Evolutionary conservation across 2,329 filamentous ascomycete species (phyloP).

Genomic region (Rhexocercosporidium sp.): DNA sequence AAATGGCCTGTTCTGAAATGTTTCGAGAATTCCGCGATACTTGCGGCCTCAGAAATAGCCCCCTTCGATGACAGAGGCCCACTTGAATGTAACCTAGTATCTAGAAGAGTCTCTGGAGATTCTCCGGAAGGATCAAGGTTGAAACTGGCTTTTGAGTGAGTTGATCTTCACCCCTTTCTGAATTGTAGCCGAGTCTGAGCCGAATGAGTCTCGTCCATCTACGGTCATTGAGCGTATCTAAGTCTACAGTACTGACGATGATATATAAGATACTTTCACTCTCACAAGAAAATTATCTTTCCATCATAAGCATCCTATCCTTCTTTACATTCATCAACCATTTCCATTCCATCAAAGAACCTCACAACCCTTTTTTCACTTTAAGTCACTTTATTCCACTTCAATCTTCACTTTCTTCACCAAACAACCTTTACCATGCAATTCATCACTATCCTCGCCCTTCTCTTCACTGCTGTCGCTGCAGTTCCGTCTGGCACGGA

Average conservation of each 20-base stretch:
- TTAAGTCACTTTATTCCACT: not conserved
- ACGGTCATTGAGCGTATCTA: not conserved
- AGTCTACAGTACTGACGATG: not conserved
- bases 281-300: not conserved
- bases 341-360: not conserved
- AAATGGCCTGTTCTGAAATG: not conserved
- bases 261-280: not conserved
- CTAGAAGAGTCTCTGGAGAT: not conserved
- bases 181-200: not conserved
- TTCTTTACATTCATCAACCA: not conserved
- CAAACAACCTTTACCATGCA: conserved; percentile 9
- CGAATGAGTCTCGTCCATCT: not conserved
- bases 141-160: not conserved
- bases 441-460: conserved; percentile 6
- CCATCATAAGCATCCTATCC: not conserved
- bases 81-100: not conserved
- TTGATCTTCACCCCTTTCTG: not conserved
- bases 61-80: not conserved
- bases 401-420: not conserved
- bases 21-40: not conserved
- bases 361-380: not conserved
- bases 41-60: not conserved
- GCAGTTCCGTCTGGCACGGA: not conserved
- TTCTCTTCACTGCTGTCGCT: not conserved
- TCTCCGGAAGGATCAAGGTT: not conserved